phyloP scores from a whole-genome alignment of 1,284 basidiomycete species.

The Flammula alnicola region DNA sequence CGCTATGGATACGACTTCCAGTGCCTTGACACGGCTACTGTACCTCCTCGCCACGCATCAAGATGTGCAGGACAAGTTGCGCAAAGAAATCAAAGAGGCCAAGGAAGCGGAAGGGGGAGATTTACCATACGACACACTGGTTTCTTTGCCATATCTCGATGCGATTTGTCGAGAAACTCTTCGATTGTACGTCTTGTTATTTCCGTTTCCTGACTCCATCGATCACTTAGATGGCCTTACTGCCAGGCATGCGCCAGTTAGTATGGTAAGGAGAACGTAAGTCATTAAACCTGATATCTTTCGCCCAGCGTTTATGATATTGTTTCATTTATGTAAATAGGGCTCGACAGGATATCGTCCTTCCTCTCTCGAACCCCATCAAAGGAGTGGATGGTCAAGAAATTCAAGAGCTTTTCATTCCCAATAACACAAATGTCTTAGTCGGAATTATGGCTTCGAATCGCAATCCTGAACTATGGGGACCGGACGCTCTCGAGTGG shows the following conservation, averaged over 20 bases:
- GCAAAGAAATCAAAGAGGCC: slow-evolving; percentile 40
- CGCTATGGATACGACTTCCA: slow-evolving; percentile 49
- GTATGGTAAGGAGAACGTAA: slow-evolving; percentile 21
- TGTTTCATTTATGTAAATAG: slow-evolving; percentile 11
- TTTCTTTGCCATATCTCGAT: slow-evolving; percentile 45
- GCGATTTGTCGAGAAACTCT: slow-evolving; percentile 48
- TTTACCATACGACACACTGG: slow-evolving; percentile 39
- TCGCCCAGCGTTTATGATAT: slow-evolving; percentile 12
- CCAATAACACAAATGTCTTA: slow-evolving; percentile 37
- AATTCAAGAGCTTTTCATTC: slow-evolving; percentile 27
- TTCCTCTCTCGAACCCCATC: slow-evolving; percentile 31
- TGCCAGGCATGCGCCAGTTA: slow-evolving; percentile 26
- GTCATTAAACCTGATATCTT: slow-evolving; percentile 9
- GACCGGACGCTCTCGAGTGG: slow-evolving; percentile 32
- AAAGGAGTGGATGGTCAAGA: slow-evolving; percentile 26
- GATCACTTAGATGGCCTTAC: slow-evolving; percentile 10
- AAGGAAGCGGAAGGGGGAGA: slow-evolving; percentile 26
- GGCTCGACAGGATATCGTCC: slow-evolving; percentile 26
- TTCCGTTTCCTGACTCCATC: not conserved
- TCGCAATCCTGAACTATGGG: slow-evolving; percentile 36
- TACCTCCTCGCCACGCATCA: slow-evolving; percentile 40
- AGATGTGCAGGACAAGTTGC: slow-evolving; percentile 41
- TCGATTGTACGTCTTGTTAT: slow-evolving; percentile 31
- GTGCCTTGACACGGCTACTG: slow-evolving; percentile 41
- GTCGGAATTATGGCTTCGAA: slow-evolving; percentile 43